Evolutionary conservation across 1,284 basidiomycete genomes (phyloP), one percentile per base, ranked within the genome.

Genomic region (Cryptococcus sp.): DNA sequence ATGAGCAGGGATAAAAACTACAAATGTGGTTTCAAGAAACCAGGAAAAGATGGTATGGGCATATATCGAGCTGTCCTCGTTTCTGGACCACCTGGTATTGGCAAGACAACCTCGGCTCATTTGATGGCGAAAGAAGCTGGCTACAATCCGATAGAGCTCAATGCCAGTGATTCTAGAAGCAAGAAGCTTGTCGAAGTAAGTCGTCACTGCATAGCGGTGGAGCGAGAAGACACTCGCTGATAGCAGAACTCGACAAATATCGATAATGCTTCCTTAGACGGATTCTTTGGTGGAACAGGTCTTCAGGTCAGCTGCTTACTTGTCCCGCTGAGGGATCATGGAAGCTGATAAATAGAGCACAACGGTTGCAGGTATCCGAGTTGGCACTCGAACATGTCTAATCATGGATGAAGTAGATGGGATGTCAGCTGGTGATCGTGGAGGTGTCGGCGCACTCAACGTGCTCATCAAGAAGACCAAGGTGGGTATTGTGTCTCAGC

Each of bases 401-500:
- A 98, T 98, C 71, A 97, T 99, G 91, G 96, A 99, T 69, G 96
- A 99, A 73, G 94, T 98, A 0, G 94, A 99, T 64, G 94, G 96
- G 7, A 98, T 98, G 92, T 96, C 91, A 5, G 89, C 90, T 2
- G 94, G 94, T 23, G 96, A 99, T 74, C 82, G 94, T 47, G 94
- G 96, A 19, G 94, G 94, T 56, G 87, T 98, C 1, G 93, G 91
- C 25, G 94, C 94, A 7, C 76, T 98, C 64, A 92, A 92, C 55
- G 83, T 85, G 0, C 70, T 99, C 52, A 96, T 98, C 67, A 92
- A 87, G 77, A 98, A 97, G 79, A 88, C 89, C 13, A 90, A 87
- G 78, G 91, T 87, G 45, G 45, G 67, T 52, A 2, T 2, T 37
- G n/a, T 10, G 10, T 16, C 37, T 23, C 7, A 19, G 14, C 23